Conservation (phyloP, 164 flowering plant genomes). For the Annona cherimola region DNA sequence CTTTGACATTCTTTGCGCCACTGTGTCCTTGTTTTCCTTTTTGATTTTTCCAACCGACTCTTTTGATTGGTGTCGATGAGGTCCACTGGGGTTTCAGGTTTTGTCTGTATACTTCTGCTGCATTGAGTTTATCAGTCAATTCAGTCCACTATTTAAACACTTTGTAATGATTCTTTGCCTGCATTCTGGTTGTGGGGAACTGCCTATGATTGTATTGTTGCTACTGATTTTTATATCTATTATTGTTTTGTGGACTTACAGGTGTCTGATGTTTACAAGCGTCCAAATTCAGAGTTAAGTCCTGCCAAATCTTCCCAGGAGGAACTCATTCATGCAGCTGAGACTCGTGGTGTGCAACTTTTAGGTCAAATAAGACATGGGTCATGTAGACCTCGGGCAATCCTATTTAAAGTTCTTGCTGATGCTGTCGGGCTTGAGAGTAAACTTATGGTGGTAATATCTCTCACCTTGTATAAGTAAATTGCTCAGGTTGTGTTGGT, state of each 20-base stretch:
- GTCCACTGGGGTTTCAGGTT: too few relatives aligned
- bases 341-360: conserved; percentile 62
- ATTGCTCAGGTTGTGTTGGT: conserved; percentile 1
- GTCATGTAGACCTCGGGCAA: conserved; percentile 89
- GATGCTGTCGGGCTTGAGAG: conserved; percentile 95
- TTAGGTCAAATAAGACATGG: conserved; percentile 91
- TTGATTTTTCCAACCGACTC: too few relatives aligned
- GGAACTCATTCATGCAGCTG: conserved; percentile 47
- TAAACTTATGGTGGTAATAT: conserved; percentile 76
- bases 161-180: neutral
- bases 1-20: too few relatives aligned
- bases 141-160: neutral
- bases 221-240: neutral
- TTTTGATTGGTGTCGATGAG: neutral
- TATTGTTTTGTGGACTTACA: conserved; percentile 16
- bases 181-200: neutral
- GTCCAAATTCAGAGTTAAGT: conserved; percentile 67
- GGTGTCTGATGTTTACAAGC: conserved; percentile 87
- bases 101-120: too few relatives aligned
- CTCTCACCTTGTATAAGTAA: neutral
- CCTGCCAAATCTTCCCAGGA: conserved; percentile 75
- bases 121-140: neutral
- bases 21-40: too few relatives aligned
- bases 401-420: conserved; percentile 93
- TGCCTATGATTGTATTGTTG: neutral